These are phyloP conservation scores for Saccharum hybrid DNA, from an alignment of 202 grass and related monocot genomes.

Conservation along the genomic window DNA sequence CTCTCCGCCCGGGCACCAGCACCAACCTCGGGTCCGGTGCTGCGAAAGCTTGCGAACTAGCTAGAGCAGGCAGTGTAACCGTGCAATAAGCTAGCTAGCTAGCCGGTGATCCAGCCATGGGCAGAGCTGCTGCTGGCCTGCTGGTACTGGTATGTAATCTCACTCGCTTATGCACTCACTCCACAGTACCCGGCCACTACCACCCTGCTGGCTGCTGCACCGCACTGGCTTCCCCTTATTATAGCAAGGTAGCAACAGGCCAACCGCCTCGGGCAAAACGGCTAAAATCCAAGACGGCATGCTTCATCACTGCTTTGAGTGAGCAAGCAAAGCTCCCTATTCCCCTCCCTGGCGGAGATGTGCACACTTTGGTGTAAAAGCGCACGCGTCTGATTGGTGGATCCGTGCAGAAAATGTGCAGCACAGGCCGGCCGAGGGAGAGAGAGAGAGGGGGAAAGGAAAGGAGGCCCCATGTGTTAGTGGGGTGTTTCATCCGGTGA, in stretches of 20 bases:
- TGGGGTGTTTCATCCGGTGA: no score
- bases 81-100: background rate
- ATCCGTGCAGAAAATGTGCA: conserved; percentile 35
- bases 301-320: no score
- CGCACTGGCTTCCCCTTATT: conserved; percentile 37
- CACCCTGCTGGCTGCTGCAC: background rate
- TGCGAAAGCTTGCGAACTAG: background rate
- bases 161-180: background rate
- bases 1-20: conserved; percentile 2
- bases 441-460: no score
- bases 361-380: conserved; percentile 29
- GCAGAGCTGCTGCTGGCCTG: background rate
- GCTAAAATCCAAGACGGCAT: conserved; percentile 38
- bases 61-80: background rate
- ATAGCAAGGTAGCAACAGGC: conserved; percentile 20
- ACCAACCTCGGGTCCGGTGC: no score
- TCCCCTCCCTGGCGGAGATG: background rate
- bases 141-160: no score
- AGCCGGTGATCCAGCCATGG: conserved; percentile 10
- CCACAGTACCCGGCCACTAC: background rate
- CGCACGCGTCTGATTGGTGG: conserved; percentile 62
- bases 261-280: conserved; percentile 6
- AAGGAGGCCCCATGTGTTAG: conserved; percentile 46
- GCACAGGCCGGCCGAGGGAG: no score
- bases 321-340: background rate